A percentile compares a stretch with the other conserved stretches of the same genome.
These are phyloP conservation scores for Claviceps humidiphila DNA, from an alignment of 2,329 filamentous ascomycete species.

Conservation along the genomic window DNA sequence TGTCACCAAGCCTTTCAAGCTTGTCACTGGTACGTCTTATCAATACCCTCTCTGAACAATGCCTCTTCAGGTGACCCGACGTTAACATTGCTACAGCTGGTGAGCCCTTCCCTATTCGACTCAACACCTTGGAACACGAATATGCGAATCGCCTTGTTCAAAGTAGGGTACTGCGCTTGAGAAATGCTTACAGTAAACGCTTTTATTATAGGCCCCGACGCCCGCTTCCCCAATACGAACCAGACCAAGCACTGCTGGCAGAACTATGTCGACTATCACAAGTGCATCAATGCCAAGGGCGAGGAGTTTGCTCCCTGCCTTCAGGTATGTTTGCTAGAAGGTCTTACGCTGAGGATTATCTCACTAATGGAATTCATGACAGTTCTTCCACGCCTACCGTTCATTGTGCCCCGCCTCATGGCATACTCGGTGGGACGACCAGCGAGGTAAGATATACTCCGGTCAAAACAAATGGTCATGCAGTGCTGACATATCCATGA, in stretches of 20 bases:
- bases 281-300: slow-evolving; percentile 96
- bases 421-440: slow-evolving; percentile 92
- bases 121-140: slow-evolving; percentile 7
- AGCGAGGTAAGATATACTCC: slow-evolving; percentile 58
- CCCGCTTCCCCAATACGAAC: slow-evolving; percentile 97
- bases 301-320: slow-evolving; percentile 96
- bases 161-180: neutral
- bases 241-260: slow-evolving; percentile 99
- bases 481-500: slow-evolving; percentile 15
- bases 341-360: neutral
- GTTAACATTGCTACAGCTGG: slow-evolving; percentile 33
- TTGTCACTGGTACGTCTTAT: slow-evolving; percentile 77
- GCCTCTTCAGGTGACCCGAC: slow-evolving; percentile 23
- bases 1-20: slow-evolving; percentile 99
- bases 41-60: slow-evolving; percentile 24
- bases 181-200: slow-evolving; percentile 6
- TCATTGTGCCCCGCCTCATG: slow-evolving; percentile 94
- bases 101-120: slow-evolving; percentile 19
- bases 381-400: slow-evolving; percentile 96
- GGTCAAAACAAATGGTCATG: neutral
- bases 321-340: slow-evolving; percentile 49
- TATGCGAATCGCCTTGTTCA: slow-evolving; percentile 17
- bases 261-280: slow-evolving; percentile 99
- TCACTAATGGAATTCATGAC: slow-evolving; percentile 2
- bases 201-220: slow-evolving; percentile 68